Evolutionary conservation across 2,329 filamentous ascomycete genomes (phyloP).

Genomic region (Alternaria arbusti): DNA sequence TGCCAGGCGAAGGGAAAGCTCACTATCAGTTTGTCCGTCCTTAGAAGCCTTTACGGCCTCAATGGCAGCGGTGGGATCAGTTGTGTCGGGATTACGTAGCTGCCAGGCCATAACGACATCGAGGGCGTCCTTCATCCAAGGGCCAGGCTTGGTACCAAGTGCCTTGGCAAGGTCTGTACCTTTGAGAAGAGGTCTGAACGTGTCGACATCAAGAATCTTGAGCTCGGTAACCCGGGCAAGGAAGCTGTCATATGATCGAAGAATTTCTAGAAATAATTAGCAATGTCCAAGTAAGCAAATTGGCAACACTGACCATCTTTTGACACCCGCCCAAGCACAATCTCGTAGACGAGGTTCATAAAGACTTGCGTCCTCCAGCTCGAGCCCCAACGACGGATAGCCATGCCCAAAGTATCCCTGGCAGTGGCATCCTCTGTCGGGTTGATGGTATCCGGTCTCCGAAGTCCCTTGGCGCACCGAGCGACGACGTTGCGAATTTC

Average conservation of each 20-base stretch:
- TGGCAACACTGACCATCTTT: slow-evolving; percentile 50
- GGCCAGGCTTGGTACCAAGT: slow-evolving; percentile 72
- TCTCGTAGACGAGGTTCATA: slow-evolving; percentile 70
- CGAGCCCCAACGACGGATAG: slow-evolving; percentile 73
- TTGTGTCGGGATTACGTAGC: slow-evolving; percentile 73
- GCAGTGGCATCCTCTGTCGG: slow-evolving; percentile 49
- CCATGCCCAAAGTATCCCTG: slow-evolving; percentile 74
- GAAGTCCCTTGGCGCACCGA: slow-evolving; percentile 55
- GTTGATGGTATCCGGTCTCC: slow-evolving; percentile 55
- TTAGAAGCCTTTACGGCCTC: slow-evolving; percentile 51
- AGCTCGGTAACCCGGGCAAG: slow-evolving; percentile 59
- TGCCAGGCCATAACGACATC: slow-evolving; percentile 89
- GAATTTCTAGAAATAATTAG: slow-evolving; percentile 49
- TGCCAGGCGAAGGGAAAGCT: slow-evolving; percentile 57
- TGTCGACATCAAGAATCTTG: slow-evolving; percentile 58
- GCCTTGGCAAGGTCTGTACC: slow-evolving; percentile 74
- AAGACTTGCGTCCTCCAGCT: slow-evolving; percentile 76
- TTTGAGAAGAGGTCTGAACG: slow-evolving; percentile 65
- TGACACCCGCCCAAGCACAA: slow-evolving; percentile 51
- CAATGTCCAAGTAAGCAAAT: background rate
- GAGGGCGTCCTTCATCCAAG: slow-evolving; percentile 83
- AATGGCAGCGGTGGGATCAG: slow-evolving; percentile 60
- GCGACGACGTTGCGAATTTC: slow-evolving; percentile 70
- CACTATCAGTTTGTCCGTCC: slow-evolving; percentile 57
- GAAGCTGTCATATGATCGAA: slow-evolving; percentile 61